phyloP scores from a whole-genome alignment of 331 rosid genomes.

The Arachis monticola region DNA sequence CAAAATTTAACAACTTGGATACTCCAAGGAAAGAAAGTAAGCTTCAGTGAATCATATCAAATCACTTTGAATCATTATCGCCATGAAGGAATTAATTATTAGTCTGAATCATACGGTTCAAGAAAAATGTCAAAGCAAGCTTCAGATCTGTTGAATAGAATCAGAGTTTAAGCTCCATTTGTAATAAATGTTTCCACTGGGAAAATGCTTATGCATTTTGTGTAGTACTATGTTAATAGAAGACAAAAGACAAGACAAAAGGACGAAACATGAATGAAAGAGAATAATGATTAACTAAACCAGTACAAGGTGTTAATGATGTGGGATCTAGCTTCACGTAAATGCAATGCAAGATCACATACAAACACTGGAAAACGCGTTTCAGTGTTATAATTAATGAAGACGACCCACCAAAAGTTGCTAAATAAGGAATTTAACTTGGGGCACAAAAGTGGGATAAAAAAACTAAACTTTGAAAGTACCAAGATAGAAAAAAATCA shows the following conservation, averaged over 20 bases:
- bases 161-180: conserved; percentile 26
- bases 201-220: conserved; percentile 7
- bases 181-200: not conserved
- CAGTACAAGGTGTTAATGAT: not conserved
- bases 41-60: conserved; percentile 23
- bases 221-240: conserved; percentile 11
- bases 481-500: conserved; percentile 39
- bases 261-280: conserved; percentile 29
- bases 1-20: conserved; percentile 25
- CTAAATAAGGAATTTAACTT: not conserved
- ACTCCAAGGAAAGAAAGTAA: conserved; percentile 12
- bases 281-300: conserved; percentile 10
- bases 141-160: conserved; percentile 44
- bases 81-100: conserved; percentile 35
- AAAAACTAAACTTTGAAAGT: conserved; percentile 27
- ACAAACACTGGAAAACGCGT: not conserved
- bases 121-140: conserved; percentile 10
- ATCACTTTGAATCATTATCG: conserved; percentile 17
- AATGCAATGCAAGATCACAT: conserved; percentile 6
- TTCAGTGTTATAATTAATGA: conserved; percentile 8
- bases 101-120: not conserved
- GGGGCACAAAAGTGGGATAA: conserved; percentile 12
- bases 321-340: conserved; percentile 33
- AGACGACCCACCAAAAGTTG: conserved; percentile 24
- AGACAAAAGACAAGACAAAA: conserved; percentile 23